Base-by-base conservation (phyloP, 805 yeast genomes). In the Starmerella kuoi region DNA sequence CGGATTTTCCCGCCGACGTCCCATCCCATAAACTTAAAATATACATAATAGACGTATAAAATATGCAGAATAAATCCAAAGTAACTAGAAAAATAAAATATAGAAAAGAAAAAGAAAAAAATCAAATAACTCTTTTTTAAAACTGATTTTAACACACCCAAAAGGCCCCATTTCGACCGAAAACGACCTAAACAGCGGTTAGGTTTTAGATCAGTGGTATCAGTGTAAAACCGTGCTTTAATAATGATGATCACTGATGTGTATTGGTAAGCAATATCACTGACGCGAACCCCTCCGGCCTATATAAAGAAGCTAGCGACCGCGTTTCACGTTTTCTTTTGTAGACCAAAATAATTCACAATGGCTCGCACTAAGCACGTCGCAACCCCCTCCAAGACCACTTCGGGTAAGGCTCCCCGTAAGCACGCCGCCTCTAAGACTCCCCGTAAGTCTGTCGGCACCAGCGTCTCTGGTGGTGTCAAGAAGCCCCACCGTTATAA, bases 391-490 rank as follows among this genome's bases (percentile, higher is more conserved):
- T 77, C 88, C 75, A 81, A 80, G 69, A 79, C 88, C 55, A 80
- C 91, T 55, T 86, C 88, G 70, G 93, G 93, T 68, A 81, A 81
- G 69, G 88, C 88, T 47, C 93, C 93, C 72, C 79, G 93, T 75
- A 81, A 81, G 72, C 87, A 80, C 65, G 75, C 82, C 59, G 88
- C 91, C 53, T 80, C 91, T 51, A 81, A 81, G 74, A 88, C 87
- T 54, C 91, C 93, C 56, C 76, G 91, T 72, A 81, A 81, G 68
- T 79, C 88, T 36, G 88, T 87, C 46, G 86, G 87, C 66, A 68
- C 80, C 45, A 67, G 62, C 44, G 45, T 42, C 25, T 79, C 85
- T 66, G 88, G 88, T 61, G 91, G 88, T 72, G 88, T 81, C 62
- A 81, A 80, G 79, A 81, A 80, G 72, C 86, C 87, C 53, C 91